Evolutionary conservation across 352 stramenopile species (phyloP).

Genomic region (Globisporangium orthogonon): DNA sequence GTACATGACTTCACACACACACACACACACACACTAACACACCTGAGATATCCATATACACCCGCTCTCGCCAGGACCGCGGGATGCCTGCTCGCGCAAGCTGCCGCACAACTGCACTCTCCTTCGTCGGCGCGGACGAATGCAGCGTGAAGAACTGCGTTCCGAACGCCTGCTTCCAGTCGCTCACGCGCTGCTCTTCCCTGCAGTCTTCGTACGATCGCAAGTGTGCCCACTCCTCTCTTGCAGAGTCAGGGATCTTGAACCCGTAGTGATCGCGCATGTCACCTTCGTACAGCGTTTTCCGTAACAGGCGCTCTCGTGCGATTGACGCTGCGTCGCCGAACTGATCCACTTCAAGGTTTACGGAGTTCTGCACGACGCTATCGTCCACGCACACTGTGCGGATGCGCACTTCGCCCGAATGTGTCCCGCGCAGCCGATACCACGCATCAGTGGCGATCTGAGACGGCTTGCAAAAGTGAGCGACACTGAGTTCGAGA

Average conservation of each 20-base stretch:
- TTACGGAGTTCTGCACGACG: constrained; percentile 6
- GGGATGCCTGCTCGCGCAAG: constrained; percentile 49
- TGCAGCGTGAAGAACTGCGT: constrained; percentile 28
- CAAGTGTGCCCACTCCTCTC: constrained; percentile 51
- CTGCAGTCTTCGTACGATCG: constrained; percentile 68
- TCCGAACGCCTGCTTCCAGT: constrained; percentile 53
- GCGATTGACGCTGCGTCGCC: not conserved
- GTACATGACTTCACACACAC: not conserved
- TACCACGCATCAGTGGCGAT: constrained; percentile 60
- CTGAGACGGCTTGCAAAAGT: constrained; percentile 26
- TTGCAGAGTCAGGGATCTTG: constrained; percentile 30
- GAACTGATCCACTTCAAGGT: constrained; percentile 4
- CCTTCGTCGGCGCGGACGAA: constrained; percentile 4
- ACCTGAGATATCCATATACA: constrained; percentile 71
- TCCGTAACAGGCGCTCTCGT: constrained; percentile 32
- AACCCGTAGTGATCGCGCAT: constrained; percentile 67
- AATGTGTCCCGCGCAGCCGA: constrained; percentile 30
- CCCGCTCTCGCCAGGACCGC: constrained; percentile 48
- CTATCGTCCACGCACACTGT: constrained; percentile 34
- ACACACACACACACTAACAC: not conserved
- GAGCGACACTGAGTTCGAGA: constrained; percentile 40
- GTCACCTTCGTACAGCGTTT: constrained; percentile 22
- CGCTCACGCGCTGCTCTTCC: constrained; percentile 54
- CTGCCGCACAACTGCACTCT: constrained; percentile 22
- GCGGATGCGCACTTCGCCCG: constrained; percentile 61